These are phyloP conservation scores for Ceratopteris richardii DNA, from an alignment of 75 land plant genomes.

Conservation along the genomic window DNA sequence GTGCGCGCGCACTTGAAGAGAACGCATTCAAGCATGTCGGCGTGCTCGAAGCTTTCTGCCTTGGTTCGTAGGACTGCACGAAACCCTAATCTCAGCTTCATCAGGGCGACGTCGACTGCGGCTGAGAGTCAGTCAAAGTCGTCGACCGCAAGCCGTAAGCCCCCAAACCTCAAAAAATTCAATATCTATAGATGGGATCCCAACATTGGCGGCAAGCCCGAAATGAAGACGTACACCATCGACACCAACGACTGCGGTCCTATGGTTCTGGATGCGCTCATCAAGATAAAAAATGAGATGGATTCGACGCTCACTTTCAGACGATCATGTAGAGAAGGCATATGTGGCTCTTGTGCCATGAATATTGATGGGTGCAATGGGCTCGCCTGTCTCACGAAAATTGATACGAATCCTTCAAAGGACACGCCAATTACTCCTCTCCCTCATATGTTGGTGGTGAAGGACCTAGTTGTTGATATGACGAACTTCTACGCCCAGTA, in stretches of 20 bases:
- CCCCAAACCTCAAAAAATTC: conserved; percentile 37
- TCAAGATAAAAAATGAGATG: conserved; percentile 93
- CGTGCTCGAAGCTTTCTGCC: too few relatives aligned
- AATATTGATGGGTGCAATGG: conserved; percentile 90
- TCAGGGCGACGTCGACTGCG: neutral
- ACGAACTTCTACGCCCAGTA: conserved; percentile 93
- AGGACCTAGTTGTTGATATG: conserved; percentile 95
- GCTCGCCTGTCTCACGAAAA: conserved; percentile 89
- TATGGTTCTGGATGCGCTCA: conserved; percentile 94
- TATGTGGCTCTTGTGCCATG: conserved; percentile 99
- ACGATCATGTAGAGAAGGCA: conserved; percentile 95
- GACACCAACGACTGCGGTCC: conserved; percentile 86
- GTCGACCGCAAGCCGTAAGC: neutral
- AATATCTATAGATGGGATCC: conserved; percentile 62
- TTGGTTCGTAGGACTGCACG: too few relatives aligned
- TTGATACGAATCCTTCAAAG: conserved; percentile 21
- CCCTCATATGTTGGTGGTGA: conserved; percentile 93
- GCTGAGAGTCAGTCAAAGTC: neutral
- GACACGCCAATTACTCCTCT: conserved; percentile 61
- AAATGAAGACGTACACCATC: conserved; percentile 41
- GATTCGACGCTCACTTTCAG: conserved; percentile 82
- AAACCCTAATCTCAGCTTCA: neutral
- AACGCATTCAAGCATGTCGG: too few relatives aligned
- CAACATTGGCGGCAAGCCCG: conserved; percentile 32
- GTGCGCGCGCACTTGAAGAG: too few relatives aligned